Conservation (phyloP, 2,329 filamentous ascomycete genomes). For the Domatiomyces globalis region DNA sequence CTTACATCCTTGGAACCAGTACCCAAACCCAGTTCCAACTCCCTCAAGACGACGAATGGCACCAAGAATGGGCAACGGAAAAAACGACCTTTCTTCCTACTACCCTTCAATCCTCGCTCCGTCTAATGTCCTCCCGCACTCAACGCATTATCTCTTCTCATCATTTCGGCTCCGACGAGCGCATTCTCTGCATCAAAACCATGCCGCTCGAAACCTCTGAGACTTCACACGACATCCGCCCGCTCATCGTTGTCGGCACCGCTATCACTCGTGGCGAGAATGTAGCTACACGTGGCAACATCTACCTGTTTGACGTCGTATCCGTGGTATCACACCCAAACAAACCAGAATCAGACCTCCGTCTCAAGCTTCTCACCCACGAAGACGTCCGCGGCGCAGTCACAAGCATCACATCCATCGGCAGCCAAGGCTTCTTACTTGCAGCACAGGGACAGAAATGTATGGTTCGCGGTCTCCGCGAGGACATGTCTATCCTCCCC, state of each 20-base stretch:
- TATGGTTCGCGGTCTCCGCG: slow-evolving; percentile 90
- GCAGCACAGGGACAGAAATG: slow-evolving; percentile 92
- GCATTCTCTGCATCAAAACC: slow-evolving; percentile 66
- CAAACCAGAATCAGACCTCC: slow-evolving; percentile 69
- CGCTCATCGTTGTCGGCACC: slow-evolving; percentile 73
- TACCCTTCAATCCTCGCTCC: slow-evolving; percentile 57
- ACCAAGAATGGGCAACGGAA: slow-evolving; percentile 66
- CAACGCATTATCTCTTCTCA: slow-evolving; percentile 67
- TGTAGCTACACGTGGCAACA: slow-evolving; percentile 64
- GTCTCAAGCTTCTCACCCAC: slow-evolving; percentile 70
- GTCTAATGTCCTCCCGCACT: slow-evolving; percentile 61
- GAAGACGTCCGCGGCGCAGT: slow-evolving; percentile 90
- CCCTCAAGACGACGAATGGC: slow-evolving; percentile 72
- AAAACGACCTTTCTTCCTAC: slow-evolving; percentile 44
- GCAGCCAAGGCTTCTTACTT: slow-evolving; percentile 74
- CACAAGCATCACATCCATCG: slow-evolving; percentile 70
- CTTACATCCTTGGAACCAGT: slow-evolving; percentile 65
- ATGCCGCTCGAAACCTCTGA: slow-evolving; percentile 83
- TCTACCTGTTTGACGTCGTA: slow-evolving; percentile 86
- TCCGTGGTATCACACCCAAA: slow-evolving; percentile 81
- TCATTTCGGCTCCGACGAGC: slow-evolving; percentile 59
- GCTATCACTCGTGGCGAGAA: slow-evolving; percentile 82
- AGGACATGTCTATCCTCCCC: slow-evolving; percentile 80
- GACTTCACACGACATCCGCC: slow-evolving; percentile 69
- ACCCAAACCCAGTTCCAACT: slow-evolving; percentile 59